These are phyloP conservation scores for Nicotiana knightiana DNA, from an alignment of 257 asterid genomes.

Conservation along the genomic window DNA sequence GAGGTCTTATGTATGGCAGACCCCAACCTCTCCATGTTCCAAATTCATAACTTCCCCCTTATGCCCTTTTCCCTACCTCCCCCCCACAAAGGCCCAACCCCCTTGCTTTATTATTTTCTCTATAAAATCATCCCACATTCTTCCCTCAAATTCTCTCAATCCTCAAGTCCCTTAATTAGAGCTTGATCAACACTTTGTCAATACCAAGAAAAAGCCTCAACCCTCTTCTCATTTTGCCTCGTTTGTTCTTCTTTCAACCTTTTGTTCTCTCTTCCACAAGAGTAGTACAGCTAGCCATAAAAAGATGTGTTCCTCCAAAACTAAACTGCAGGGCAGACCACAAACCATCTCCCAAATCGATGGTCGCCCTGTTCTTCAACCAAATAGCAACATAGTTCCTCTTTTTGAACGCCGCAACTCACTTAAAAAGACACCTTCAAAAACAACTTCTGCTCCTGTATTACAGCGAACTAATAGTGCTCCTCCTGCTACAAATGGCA, in stretches of 20 bases:
- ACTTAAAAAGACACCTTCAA: conserved; percentile 17
- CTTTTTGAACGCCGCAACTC: conserved; percentile 48
- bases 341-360: conserved; percentile 25
- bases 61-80: conserved; percentile 14
- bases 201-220: background rate
- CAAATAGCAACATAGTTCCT: conserved; percentile 41
- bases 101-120: background rate
- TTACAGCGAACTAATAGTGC: background rate
- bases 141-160: background rate
- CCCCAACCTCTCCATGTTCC: conserved; percentile 60
- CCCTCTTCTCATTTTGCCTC: background rate
- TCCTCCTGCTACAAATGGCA: background rate
- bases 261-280: background rate
- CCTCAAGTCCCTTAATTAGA: background rate
- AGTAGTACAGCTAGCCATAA: background rate
- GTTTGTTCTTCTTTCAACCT: background rate
- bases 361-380: conserved; percentile 45
- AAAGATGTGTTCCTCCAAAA: conserved; percentile 48
- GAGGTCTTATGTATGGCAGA: conserved; percentile 33
- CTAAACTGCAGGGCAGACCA: conserved; percentile 27
- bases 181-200: background rate
- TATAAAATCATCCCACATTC: background rate
- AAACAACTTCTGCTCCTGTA: background rate
- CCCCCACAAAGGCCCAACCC: background rate
- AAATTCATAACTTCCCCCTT: conserved; percentile 24